These are phyloP conservation scores for Neonectria ditissima DNA, from an alignment of 2,329 filamentous ascomycete genomes.

Conservation along the genomic window DNA sequence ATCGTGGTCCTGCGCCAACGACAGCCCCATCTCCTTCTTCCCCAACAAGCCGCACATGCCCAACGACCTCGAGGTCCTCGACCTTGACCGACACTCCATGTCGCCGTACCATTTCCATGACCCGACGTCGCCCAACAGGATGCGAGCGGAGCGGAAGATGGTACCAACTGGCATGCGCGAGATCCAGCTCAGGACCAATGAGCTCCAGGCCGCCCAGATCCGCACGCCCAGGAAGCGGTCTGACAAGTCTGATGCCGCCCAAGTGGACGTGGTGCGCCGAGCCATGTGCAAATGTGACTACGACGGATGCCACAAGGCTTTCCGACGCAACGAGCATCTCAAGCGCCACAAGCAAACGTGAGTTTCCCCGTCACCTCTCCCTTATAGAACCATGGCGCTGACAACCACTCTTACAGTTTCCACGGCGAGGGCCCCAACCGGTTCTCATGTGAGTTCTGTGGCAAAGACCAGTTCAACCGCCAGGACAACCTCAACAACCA, in stretches of 20 bases:
- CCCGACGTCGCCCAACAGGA: conserved; percentile 49
- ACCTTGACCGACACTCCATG: conserved; percentile 52
- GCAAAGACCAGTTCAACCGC: conserved; percentile 56
- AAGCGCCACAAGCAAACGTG: conserved; percentile 67
- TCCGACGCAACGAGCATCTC: conserved; percentile 66
- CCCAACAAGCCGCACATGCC: conserved; percentile 48
- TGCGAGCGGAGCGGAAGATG: conserved; percentile 54
- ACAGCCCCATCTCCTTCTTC: conserved; percentile 57
- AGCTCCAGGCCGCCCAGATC: conserved; percentile 58
- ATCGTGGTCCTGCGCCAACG: conserved; percentile 55
- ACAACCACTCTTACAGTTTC: conserved; percentile 40
- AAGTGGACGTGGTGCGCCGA: conserved; percentile 53
- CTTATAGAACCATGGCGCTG: background rate
- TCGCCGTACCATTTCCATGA: conserved; percentile 51
- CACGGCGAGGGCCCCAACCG: conserved; percentile 55
- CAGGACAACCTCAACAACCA: conserved; percentile 58
- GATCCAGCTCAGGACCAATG: conserved; percentile 57
- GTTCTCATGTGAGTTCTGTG: conserved; percentile 57
- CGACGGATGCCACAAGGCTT: conserved; percentile 60
- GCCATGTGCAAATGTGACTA: conserved; percentile 60
- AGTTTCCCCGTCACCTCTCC: conserved; percentile 46
- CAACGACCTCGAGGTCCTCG: conserved; percentile 49
- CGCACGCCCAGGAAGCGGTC: conserved; percentile 47
- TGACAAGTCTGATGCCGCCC: conserved; percentile 45
- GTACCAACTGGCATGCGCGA: conserved; percentile 50